These are phyloP conservation scores for Phialophora macrospora DNA, from an alignment of 2,329 filamentous ascomycete species.

Conservation along the genomic window DNA sequence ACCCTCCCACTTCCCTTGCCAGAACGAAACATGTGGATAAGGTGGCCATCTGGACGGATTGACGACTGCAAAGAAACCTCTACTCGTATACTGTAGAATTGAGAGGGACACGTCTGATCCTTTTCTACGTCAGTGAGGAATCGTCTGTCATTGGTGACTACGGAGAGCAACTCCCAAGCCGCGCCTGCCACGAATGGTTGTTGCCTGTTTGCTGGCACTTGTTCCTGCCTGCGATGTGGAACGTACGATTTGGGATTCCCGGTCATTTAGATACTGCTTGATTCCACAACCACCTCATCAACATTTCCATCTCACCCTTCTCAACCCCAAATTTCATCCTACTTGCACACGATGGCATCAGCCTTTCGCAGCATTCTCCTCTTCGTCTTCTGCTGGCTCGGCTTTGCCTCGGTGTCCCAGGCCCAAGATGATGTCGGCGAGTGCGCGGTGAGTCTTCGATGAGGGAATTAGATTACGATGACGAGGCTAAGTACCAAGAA, in stretches of 20 bases:
- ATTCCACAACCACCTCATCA: not conserved
- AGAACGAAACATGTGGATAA: not conserved
- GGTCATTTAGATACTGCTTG: not conserved
- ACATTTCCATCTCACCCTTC: not conserved
- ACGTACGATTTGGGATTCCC: not conserved
- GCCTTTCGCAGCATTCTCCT: not conserved
- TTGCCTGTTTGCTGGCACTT: slow-evolving; percentile 8
- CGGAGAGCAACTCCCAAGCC: not conserved
- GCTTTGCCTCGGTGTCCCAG: not conserved
- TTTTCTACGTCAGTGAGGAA: not conserved
- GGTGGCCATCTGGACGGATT: not conserved
- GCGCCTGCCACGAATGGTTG: not conserved
- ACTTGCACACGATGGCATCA: not conserved
- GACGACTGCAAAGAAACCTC: not conserved
- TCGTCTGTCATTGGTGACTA: not conserved
- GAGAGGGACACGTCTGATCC: not conserved
- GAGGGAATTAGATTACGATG: not conserved
- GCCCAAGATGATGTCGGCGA: slow-evolving; percentile 35
- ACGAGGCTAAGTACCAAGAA: slow-evolving; percentile 12
- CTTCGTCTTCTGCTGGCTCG: slow-evolving; percentile 1
- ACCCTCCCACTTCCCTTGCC: not conserved
- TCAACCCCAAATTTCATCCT: not conserved
- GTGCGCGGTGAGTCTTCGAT: slow-evolving; percentile 29
- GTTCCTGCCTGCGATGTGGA: not conserved
- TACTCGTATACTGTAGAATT: not conserved